Evolutionary conservation across 441 rosid species (phyloP).

Genomic region (Erysimum cheiri): DNA sequence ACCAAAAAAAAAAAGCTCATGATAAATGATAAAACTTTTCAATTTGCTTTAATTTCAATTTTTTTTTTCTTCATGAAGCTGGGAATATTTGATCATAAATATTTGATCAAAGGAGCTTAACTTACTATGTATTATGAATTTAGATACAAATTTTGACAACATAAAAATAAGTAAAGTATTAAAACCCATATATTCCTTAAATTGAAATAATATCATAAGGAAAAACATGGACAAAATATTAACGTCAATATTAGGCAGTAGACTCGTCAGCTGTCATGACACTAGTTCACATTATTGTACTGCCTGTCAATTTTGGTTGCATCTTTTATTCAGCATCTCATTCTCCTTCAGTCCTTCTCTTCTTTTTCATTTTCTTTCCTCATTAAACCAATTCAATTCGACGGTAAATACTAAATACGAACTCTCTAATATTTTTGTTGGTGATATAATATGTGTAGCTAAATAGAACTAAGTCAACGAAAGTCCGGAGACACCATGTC

Average conservation of each 20-base stretch:
- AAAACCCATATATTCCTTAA: not conserved
- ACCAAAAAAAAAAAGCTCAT: no score
- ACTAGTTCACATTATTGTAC: slow-evolving; percentile 41
- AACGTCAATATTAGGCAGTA: slow-evolving; percentile 18
- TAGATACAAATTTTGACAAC: no score
- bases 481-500: not conserved
- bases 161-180: no score
- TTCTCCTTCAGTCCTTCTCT: slow-evolving; percentile 25
- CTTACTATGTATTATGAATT: no score
- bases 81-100: no score
- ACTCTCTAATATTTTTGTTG: not conserved
- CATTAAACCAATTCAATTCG: not conserved
- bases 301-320: slow-evolving; percentile 36
- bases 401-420: not conserved
- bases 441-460: slow-evolving; percentile 3
- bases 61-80: no score
- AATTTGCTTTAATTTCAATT: no score
- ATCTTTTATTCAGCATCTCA: slow-evolving; percentile 36
- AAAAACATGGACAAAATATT: not conserved
- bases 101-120: no score
- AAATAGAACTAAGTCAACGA: not conserved
- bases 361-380: slow-evolving; percentile 18
- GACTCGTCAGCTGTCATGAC: slow-evolving; percentile 33
- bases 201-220: slow-evolving; percentile 17
- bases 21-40: no score